Percentiles rank a stretch among this genome's conserved stretches.
These are phyloP conservation scores for Nicotiana benthamiana DNA, from an alignment of 257 asterid species.

Conservation along the genomic window DNA sequence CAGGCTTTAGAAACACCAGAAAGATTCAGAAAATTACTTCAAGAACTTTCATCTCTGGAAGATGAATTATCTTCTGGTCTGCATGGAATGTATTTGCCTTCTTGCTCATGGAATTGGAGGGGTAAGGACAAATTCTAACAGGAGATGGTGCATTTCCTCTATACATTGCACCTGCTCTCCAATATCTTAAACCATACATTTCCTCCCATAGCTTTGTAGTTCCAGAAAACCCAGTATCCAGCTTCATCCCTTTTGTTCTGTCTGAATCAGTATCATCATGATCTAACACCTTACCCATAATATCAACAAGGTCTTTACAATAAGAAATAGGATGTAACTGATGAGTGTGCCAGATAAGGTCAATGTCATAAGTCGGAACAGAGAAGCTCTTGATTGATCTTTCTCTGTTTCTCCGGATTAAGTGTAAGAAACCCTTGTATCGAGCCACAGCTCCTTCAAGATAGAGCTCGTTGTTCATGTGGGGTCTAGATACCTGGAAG, in stretches of 20 bases:
- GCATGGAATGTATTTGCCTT: constrained; percentile 25
- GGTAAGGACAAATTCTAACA: constrained; percentile 48
- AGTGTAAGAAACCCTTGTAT: constrained; percentile 89
- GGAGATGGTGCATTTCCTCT: constrained; percentile 71
- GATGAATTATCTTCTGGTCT: constrained; percentile 28
- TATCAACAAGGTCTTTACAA: constrained; percentile 61
- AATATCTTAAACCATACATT: constrained; percentile 72
- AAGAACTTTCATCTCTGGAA: constrained; percentile 34
- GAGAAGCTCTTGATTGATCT: constrained; percentile 66
- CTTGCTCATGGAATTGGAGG: constrained; percentile 20
- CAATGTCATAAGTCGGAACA: constrained; percentile 96
- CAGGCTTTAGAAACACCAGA: not conserved
- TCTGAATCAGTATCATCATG: constrained; percentile 96
- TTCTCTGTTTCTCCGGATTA: constrained; percentile 76
- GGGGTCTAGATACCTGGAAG: constrained; percentile 57
- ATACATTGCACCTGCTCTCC: constrained; percentile 98
- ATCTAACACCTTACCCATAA: constrained; percentile 71
- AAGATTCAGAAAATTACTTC: constrained; percentile 48
- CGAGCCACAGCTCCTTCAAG: constrained; percentile 85
- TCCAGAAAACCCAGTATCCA: constrained; percentile 73
- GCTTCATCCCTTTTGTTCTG: constrained; percentile 83
- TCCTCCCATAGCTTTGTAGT: constrained; percentile 76
- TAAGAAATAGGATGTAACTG: constrained; percentile 79
- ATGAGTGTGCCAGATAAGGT: constrained; percentile 98
- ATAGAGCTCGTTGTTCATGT: constrained; percentile 49